Conservation (phyloP, 2,329 filamentous ascomycete species). For the Blumeria graminis region DNA sequence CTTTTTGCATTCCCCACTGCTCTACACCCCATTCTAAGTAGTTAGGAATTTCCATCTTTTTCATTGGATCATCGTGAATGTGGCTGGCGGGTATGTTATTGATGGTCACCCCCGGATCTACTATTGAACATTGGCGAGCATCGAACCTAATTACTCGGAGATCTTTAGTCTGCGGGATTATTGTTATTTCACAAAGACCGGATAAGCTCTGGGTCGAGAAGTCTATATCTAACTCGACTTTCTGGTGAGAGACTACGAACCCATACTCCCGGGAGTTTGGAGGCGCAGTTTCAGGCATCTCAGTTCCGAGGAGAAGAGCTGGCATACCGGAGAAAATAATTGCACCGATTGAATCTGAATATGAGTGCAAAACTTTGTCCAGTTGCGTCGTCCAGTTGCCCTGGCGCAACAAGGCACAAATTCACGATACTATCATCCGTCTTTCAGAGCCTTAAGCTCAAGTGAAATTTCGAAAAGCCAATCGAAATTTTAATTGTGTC, state of each 20-base stretch:
- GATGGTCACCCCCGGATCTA: conserved; percentile 28
- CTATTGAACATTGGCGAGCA: conserved; percentile 36
- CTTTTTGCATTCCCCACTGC: conserved; percentile 51
- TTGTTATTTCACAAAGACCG: conserved; percentile 59
- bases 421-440: conserved; percentile 10
- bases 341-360: too few species aligned
- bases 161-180: conserved; percentile 31
- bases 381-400: conserved; percentile 5
- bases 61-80: conserved; percentile 35
- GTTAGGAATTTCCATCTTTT: conserved; percentile 33
- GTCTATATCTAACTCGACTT: conserved; percentile 72
- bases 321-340: conserved; percentile 7
- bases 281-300: conserved; percentile 2
- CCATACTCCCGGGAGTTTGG: conserved; percentile 9
- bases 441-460: conserved; percentile 5
- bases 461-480: not conserved
- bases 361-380: too few species aligned
- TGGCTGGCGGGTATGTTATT: conserved; percentile 15
- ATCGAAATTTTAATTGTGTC: not conserved
- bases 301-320: conserved; percentile 9
- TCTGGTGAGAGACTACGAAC: conserved; percentile 50
- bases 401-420: conserved; percentile 7
- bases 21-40: conserved; percentile 39
- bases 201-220: conserved; percentile 51
- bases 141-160: conserved; percentile 34